A percentile compares a stretch with the other conserved stretches of the same genome.
These are phyloP conservation scores for Berkeleyomyces basicola DNA, from an alignment of 2,329 filamentous ascomycete species.

Conservation along the genomic window DNA sequence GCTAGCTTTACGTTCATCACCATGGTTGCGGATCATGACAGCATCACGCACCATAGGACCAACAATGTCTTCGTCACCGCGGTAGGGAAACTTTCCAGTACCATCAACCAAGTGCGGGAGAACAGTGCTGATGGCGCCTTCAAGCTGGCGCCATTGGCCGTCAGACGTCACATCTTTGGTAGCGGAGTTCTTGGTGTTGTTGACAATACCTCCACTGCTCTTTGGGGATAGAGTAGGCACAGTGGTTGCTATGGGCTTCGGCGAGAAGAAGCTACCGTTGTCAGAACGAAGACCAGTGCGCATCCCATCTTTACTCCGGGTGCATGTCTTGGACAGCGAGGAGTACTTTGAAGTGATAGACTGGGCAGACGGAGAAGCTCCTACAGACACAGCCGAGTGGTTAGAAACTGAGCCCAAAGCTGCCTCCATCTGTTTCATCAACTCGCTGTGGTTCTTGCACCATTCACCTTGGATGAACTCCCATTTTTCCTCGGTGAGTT, in stretches of 20 bases:
- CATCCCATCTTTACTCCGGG: slow-evolving; percentile 25
- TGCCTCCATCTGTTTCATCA: slow-evolving; percentile 36
- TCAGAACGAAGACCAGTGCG: slow-evolving; percentile 25
- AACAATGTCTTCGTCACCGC: slow-evolving; percentile 84
- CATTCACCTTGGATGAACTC: slow-evolving; percentile 58
- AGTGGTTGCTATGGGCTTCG: slow-evolving; percentile 16
- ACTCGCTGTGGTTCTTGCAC: slow-evolving; percentile 51
- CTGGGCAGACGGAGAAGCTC: slow-evolving; percentile 12
- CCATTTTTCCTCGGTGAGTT: slow-evolving; percentile 80
- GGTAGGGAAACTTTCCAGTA: slow-evolving; percentile 70
- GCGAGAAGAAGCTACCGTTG: slow-evolving; percentile 23
- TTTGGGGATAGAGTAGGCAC: neutral
- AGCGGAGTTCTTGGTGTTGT: neutral
- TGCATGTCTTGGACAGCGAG: slow-evolving; percentile 18
- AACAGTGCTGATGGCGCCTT: slow-evolving; percentile 42
- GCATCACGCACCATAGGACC: slow-evolving; percentile 65
- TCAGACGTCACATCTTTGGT: slow-evolving; percentile 26
- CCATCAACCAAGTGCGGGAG: slow-evolving; percentile 55
- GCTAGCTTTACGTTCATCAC: slow-evolving; percentile 26
- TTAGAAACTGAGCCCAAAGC: slow-evolving; percentile 19
- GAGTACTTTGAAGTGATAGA: slow-evolving; percentile 5
- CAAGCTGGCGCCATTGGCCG: slow-evolving; percentile 29
- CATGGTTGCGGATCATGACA: slow-evolving; percentile 31
- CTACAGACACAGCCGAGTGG: slow-evolving; percentile 14
- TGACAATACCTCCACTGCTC: neutral